phyloP scores from a whole-genome alignment of 2,329 filamentous ascomycete species.

The Aureobasidium sp. region DNA sequence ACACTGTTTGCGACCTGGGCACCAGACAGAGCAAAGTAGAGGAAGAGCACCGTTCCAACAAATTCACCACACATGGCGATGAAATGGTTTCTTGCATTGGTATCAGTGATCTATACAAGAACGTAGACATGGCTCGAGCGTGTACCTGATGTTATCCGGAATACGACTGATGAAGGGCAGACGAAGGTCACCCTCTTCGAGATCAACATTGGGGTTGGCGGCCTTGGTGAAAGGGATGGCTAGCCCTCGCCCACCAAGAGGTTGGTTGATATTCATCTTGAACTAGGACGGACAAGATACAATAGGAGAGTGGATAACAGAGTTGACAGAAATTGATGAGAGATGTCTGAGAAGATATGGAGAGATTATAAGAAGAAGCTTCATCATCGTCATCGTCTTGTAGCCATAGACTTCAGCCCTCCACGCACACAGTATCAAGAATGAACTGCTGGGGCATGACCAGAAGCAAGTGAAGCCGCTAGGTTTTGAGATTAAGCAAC shows the following conservation, averaged over 20 bases:
- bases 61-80: slow-evolving; percentile 32
- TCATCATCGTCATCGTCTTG: slow-evolving; percentile 1
- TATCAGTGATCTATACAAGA: neutral
- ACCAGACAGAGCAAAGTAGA: slow-evolving; percentile 38
- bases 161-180: slow-evolving; percentile 22
- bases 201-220: slow-evolving; percentile 19
- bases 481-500: neutral
- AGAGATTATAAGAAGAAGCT: neutral
- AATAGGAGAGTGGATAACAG: neutral
- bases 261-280: slow-evolving; percentile 16
- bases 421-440: neutral
- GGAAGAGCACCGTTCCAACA: slow-evolving; percentile 38
- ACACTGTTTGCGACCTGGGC: slow-evolving; percentile 39
- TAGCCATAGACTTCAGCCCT: slow-evolving; percentile 1
- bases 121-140: neutral
- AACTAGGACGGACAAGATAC: neutral
- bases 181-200: slow-evolving; percentile 21
- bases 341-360: neutral
- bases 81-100: slow-evolving; percentile 19
- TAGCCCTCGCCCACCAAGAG: slow-evolving; percentile 21
- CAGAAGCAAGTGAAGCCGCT: neutral
- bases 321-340: neutral
- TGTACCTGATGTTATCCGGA: slow-evolving; percentile 20
- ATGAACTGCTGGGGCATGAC: neutral
- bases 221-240: slow-evolving; percentile 28